These are phyloP conservation scores for Picea abies DNA, from an alignment of 83 land plant species.

Conservation along the genomic window DNA sequence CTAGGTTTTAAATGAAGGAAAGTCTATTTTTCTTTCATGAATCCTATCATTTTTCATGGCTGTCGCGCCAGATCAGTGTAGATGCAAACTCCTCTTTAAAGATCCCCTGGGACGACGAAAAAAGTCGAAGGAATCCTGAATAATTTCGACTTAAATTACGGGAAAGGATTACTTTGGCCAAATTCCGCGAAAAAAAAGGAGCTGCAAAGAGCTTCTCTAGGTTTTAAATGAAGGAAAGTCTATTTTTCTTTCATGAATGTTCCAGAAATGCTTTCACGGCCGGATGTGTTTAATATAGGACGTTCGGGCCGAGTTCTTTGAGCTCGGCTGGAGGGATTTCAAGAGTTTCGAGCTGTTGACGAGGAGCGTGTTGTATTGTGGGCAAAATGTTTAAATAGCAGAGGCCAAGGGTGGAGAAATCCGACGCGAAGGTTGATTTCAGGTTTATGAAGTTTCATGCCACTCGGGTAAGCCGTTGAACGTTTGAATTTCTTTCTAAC, in stretches of 20 bases:
- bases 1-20: neutral
- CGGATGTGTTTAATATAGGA: neutral
- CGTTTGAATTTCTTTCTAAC: no score
- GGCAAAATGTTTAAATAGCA: neutral
- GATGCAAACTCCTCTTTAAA: neutral
- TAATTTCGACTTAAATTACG: neutral
- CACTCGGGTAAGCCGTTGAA: slow-evolving; percentile 1
- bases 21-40: neutral
- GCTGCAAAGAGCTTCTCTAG: neutral
- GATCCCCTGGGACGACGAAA: neutral
- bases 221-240: neutral
- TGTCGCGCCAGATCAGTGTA: neutral
- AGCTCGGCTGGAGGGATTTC: neutral
- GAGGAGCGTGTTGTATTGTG: no score
- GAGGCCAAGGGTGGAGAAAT: neutral
- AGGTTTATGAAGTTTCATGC: slow-evolving; percentile 1
- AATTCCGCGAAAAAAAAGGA: neutral
- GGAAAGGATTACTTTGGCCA: neutral
- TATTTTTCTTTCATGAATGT: neutral
- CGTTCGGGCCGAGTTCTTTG: neutral
- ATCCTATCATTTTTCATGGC: neutral
- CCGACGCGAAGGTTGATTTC: neutral
- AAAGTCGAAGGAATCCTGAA: neutral
- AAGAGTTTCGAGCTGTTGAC: neutral
- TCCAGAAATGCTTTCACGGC: neutral